Evolutionary conservation across 2,329 filamentous ascomycete species (phyloP), one percentile per base, ranked within the genome.

Genomic region (Fusarium mundagurra): DNA sequence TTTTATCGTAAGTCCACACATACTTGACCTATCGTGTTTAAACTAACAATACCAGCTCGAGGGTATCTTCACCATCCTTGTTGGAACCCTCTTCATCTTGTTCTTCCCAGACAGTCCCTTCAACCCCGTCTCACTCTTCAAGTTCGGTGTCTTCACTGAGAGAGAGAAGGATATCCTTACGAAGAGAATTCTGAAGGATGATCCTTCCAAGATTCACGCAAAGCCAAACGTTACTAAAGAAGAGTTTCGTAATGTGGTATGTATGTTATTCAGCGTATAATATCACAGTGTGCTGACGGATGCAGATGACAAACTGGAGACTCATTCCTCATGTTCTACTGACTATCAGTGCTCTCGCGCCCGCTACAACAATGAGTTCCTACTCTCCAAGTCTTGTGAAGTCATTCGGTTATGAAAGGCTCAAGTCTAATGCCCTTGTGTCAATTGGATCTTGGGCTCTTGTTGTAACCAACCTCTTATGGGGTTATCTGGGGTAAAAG

Each of bases 401-500:
- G 18, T 80, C 80, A 0, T 83, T 83, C 57, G 82, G 83, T 2
- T 84, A 80, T 50, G 80, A 78, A 53, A 69, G 78, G 22, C 78
- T 84, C n/a, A 63, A 66, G 48, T 73, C 76, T 0, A 77, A 77
- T 29, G 76, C 76, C 18, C 80, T 84, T 69, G 74, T 79, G 4
- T 82, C 82, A 1, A 81, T 84, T 27, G 82, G 83, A 11, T 69
- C 75, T 2, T 84, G 82, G 82, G 69, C 80, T 12, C 51, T 83
- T 24, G 64, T 84, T 4, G 31, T 82, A 2, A 73, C 76, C 27
- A 84, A 82, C 48, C 29, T 84, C 5, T 34, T 73, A 16, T 82
- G 80, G 80, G 82, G 82, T n/a, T 45, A 36, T 20, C 18, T 64
- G 70, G 54, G 66, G 66, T 55, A 34, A 27, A 36, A 41, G 38